These are phyloP conservation scores for Yarrowia sp. DNA, from an alignment of 805 yeast species.

Conservation along the genomic window DNA sequence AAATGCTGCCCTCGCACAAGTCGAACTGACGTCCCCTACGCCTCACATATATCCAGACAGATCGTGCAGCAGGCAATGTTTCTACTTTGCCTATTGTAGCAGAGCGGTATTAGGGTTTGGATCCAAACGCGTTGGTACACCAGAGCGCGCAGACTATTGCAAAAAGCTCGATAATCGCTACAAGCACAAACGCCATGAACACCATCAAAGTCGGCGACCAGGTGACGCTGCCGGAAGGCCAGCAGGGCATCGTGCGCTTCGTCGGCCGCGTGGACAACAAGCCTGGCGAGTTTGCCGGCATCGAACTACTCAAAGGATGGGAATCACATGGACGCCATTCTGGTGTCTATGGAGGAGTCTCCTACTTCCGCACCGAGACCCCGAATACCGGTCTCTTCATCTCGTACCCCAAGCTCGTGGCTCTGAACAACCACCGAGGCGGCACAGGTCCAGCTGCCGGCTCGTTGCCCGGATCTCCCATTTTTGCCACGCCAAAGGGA, in stretches of 20 bases:
- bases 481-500: constrained; percentile 23
- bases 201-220: constrained; percentile 37
- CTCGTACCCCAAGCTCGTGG: constrained; percentile 43
- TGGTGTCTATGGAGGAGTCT: constrained; percentile 72
- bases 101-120: background rate
- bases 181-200: constrained; percentile 1
- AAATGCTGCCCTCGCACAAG: too few relatives aligned
- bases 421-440: constrained; percentile 11
- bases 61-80: background rate
- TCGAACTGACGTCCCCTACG: background rate
- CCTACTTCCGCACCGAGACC: constrained; percentile 61
- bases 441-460: background rate
- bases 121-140: constrained; percentile 9
- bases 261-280: constrained; percentile 73
- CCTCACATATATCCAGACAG: too few relatives aligned
- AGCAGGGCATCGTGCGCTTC: constrained; percentile 64
- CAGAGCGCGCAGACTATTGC: constrained; percentile 11
- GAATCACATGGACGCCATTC: constrained; percentile 72
- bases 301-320: constrained; percentile 72
- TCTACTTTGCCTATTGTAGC: constrained; percentile 2
- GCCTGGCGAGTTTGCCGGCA: constrained; percentile 77
- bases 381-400: constrained; percentile 77
- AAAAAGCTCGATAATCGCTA: background rate
- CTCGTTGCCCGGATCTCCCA: constrained; percentile 19
- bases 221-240: constrained; percentile 58